Base-by-base conservation (phyloP, 2,329 filamentous ascomycete species). In the Xylaria sp. region DNA sequence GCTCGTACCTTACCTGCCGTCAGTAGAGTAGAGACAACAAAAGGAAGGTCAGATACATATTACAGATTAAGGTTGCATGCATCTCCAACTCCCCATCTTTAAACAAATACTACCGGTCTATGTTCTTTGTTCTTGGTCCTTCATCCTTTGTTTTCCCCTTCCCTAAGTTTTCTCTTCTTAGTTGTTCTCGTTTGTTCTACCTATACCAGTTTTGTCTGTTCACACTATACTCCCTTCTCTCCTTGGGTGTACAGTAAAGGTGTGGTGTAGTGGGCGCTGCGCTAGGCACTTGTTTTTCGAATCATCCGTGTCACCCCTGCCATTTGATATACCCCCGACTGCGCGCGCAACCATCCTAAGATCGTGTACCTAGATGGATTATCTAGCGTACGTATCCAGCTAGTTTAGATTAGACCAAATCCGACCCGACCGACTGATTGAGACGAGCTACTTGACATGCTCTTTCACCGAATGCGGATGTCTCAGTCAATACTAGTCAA, bases 401-500 rank as follows among this genome's bases (percentile, higher is more conserved):
- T 5, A 35, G 27, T n/a, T 13, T 42, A 35, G 23, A 58, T 32
- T 27, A 21, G 27, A 42, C 21, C 62, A 50, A 25, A 47, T 53
- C 35, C 23, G 35, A 63, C 50, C 42, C 27, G 27, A 60, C n/a
- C 50, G 48, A 55, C 23, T 48, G 40, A 25, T 3, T 25, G n/a
- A 21, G 44, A 32, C 60, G 35, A 65, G 40, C 47, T 23, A 25
- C 48, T 3, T 51, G 25, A 42, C 25, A n/a, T n/a, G 16, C 18
- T 54, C 21, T 27, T 16, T 29, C 29, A 50, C 55, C 50, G 55
- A 60, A 65, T 65, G 55, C 66, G 57, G 57, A 9, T 68, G 66
- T 68, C 61, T 68, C 50, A 61, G 23, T 47, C 50, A 13, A 27
- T 23, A 23, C 25, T 37, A 48, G 29, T 50, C 18, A 44, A 29